Evolutionary conservation across 2,329 filamentous ascomycete species (phyloP), one percentile per base, ranked within the genome.

Genomic region (Colletotrichum sp.): DNA sequence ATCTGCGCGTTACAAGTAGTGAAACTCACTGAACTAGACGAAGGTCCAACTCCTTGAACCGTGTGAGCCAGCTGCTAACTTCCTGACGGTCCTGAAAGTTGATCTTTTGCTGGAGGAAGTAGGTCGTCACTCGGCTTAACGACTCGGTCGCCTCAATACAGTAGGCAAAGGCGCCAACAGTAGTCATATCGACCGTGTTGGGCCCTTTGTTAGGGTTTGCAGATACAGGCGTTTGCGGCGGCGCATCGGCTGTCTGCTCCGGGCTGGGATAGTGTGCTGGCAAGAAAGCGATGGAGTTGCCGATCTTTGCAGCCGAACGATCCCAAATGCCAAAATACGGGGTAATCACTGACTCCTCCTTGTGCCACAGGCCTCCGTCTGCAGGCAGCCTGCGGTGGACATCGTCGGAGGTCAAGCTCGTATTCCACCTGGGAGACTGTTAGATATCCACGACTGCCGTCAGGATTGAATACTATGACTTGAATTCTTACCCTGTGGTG

Each of bases 21-120:
- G 34, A 38, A 4, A 75, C 80, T n/a, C 55, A 82, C 80, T 86
- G 84, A 1, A 87, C 84, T 0, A 87, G 79, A 0, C 85, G 82
- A 1, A 87, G 74, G 72, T 88, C 86, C 4, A 88, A 76, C 72
- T 87, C 85, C 47, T 88, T 88, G 78, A 88, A 88, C 9, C 86
- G 77, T 7, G 82, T 86, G 5, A 87, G 78, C 86, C 84, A 87
- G 47, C 81, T 81, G 6, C 82, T 79, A n/a, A 86, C 81, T 47
- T 86, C 82, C 6, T 84, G 81, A 0, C 81, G 79, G 66, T 85
- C 81, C 6, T 77, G 74, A 12, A 84, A 79, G 68, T 87, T 81
- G 34, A 87, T 80, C 11, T 79, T 78, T 66, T 87, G 85, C 59
- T 85, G 85, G 0, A 87, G 78, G 61, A 88, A 88, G 71, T 84